These are phyloP conservation scores for Xylaria palmicola DNA, from an alignment of 495 filamentous ascomycete genomes.

Conservation along the genomic window DNA sequence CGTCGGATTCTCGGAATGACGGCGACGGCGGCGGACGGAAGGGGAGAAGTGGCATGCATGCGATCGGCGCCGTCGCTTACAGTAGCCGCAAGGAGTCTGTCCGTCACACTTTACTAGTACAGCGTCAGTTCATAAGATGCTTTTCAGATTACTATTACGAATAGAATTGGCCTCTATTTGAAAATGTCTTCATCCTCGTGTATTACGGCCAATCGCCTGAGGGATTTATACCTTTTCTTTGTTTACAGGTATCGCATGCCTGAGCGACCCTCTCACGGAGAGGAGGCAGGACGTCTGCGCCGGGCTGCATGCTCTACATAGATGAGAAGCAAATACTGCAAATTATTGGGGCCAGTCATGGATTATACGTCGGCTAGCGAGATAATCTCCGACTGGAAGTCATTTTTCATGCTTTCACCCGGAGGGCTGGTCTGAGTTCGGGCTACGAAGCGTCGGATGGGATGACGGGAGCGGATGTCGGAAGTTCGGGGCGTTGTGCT, in stretches of 20 bases:
- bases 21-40: not conserved
- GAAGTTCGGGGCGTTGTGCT: constrained; percentile 23
- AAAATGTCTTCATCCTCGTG: too few relatives aligned
- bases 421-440: not conserved
- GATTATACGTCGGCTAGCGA: too few relatives aligned
- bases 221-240: constrained; percentile 32
- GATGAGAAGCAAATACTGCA: not conserved
- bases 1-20: constrained; percentile 2
- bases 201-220: too few relatives aligned
- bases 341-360: not conserved
- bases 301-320: constrained; percentile 1
- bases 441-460: not conserved
- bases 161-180: too few relatives aligned
- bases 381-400: too few relatives aligned
- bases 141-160: not conserved
- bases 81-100: constrained; percentile 1
- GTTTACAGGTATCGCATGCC: constrained; percentile 47
- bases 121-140: not conserved
- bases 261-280: constrained; percentile 39
- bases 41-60: constrained; percentile 1
- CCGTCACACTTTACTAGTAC: constrained; percentile 8
- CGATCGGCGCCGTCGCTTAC: constrained; percentile 8
- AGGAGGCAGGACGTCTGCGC: constrained; percentile 12
- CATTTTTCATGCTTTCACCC: not conserved
- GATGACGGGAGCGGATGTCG: constrained; percentile 19